A percentile compares a stretch with the other conserved stretches of the same genome.
phyloP scores from a whole-genome alignment of 2,329 filamentous ascomycete genomes.

The Lecanicillium sp. region DNA sequence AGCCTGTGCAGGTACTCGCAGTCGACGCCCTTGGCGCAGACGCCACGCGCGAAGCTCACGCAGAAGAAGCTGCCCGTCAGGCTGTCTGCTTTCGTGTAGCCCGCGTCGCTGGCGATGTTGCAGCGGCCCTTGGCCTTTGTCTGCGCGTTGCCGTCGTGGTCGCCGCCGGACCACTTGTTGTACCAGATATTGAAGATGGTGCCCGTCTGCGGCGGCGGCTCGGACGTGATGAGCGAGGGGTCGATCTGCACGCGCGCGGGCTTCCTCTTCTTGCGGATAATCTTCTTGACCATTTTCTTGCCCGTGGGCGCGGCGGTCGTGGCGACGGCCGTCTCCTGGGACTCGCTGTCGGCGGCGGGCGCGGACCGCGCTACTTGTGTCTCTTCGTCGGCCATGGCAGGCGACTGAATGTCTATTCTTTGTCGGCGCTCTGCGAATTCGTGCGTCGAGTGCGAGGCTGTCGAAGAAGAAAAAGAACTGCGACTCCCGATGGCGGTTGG shows the following conservation, averaged over 20 bases:
- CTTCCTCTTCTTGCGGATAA: slow-evolving; percentile 83
- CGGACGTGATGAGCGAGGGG: slow-evolving; percentile 70
- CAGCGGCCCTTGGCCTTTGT: slow-evolving; percentile 78
- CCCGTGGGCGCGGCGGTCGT: slow-evolving; percentile 42
- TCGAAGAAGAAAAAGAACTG: not conserved
- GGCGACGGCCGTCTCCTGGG: slow-evolving; percentile 31
- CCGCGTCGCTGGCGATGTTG: slow-evolving; percentile 73
- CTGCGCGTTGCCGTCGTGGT: slow-evolving; percentile 86
- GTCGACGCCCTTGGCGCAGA: slow-evolving; percentile 80
- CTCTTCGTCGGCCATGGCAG: slow-evolving; percentile 28
- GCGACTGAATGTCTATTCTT: not conserved
- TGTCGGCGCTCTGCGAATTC: no score
- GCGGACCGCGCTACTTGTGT: slow-evolving; percentile 23
- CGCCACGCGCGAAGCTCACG: slow-evolving; percentile 78
- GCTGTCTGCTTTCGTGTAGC: slow-evolving; percentile 72
- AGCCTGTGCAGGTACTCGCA: slow-evolving; percentile 92
- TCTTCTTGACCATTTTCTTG: slow-evolving; percentile 72
- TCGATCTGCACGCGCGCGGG: slow-evolving; percentile 91
- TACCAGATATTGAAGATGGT: slow-evolving; percentile 99
- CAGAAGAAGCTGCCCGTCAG: slow-evolving; percentile 84
- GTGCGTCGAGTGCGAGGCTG: not conserved
- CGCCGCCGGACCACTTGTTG: slow-evolving; percentile 96
- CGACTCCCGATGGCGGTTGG: not conserved
- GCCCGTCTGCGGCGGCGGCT: slow-evolving; percentile 85
- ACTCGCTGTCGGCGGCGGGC: slow-evolving; percentile 21